Conservation (phyloP, 192 early-diverging fungal genomes). For the Phycomyces nitens region DNA sequence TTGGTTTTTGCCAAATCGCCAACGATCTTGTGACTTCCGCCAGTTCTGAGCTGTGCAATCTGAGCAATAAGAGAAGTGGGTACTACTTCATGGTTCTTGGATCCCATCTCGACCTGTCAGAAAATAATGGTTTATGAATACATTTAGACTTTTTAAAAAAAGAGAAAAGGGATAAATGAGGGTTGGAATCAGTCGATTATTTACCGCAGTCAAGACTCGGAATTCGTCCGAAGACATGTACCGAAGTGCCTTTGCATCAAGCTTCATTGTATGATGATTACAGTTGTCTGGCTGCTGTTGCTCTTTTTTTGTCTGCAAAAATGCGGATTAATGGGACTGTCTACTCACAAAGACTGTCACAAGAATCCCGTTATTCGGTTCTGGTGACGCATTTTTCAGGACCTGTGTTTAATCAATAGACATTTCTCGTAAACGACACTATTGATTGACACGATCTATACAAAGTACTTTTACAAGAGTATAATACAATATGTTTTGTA, state of each 20-base stretch:
- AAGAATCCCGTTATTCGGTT: too few species aligned
- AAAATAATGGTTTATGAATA: background rate
- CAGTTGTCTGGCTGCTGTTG: background rate
- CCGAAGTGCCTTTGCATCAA: slow-evolving; percentile 90
- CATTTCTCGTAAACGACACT: too few species aligned
- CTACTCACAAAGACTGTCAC: background rate
- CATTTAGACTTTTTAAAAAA: background rate
- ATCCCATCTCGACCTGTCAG: slow-evolving; percentile 86
- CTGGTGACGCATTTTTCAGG: too few species aligned
- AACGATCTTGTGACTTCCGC: slow-evolving; percentile 82
- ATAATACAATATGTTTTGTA: too few species aligned
- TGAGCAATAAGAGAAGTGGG: slow-evolving; percentile 89
- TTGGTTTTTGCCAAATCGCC: slow-evolving; percentile 86
- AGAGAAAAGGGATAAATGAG: background rate
- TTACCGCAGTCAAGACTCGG: slow-evolving; percentile 89
- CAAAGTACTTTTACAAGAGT: too few species aligned
- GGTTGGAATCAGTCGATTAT: background rate
- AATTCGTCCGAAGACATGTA: slow-evolving; percentile 95
- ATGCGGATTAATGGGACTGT: background rate
- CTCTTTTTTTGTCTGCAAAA: background rate
- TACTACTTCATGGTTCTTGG: slow-evolving; percentile 97
- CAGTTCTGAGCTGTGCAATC: slow-evolving; percentile 86
- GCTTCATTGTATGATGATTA: slow-evolving; percentile 67
- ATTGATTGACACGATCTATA: too few species aligned
- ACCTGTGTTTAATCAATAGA: too few species aligned